Conservation (phyloP, 2,329 filamentous ascomycete genomes). For the Setomelanomma holmii region DNA sequence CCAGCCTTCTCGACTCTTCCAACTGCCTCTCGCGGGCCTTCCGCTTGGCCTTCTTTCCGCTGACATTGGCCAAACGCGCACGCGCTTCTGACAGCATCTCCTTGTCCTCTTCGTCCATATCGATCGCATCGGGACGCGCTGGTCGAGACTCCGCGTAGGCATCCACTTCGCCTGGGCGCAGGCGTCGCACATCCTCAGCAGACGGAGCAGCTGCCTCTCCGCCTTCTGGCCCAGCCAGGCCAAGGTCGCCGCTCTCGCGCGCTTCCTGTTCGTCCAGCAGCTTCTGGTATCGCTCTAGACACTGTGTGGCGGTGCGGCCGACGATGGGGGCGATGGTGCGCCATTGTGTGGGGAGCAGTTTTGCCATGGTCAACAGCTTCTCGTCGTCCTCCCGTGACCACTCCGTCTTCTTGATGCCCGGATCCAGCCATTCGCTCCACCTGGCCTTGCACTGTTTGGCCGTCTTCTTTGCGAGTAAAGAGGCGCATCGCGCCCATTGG, state of each 20-base stretch:
- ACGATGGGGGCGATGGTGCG: constrained; percentile 97
- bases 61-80: constrained; percentile 94
- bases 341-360: constrained; percentile 99
- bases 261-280: constrained; percentile 95
- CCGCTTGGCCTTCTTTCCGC: constrained; percentile 98
- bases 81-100: constrained; percentile 99
- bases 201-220: constrained; percentile 86
- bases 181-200: constrained; percentile 86
- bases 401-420: constrained; percentile 97
- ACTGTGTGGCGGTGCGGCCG: constrained; percentile 94
- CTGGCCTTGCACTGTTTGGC: constrained; percentile 99
- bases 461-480: constrained; percentile 93
- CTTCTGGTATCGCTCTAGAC: constrained; percentile 95
- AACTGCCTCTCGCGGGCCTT: constrained; percentile 96
- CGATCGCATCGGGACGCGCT: constrained; percentile 93
- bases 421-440: constrained; percentile 98
- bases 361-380: constrained; percentile 93
- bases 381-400: constrained; percentile 99
- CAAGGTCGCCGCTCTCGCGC: constrained; percentile 79
- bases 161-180: constrained; percentile 92
- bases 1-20: constrained; percentile 89
- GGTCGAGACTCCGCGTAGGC: constrained; percentile 88
- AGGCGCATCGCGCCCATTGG: constrained; percentile 98
- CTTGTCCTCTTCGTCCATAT: constrained; percentile 98
- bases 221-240: constrained; percentile 83